Base-by-base conservation (phyloP, 208 protist species). In the Crithidia fasciculata region DNA sequence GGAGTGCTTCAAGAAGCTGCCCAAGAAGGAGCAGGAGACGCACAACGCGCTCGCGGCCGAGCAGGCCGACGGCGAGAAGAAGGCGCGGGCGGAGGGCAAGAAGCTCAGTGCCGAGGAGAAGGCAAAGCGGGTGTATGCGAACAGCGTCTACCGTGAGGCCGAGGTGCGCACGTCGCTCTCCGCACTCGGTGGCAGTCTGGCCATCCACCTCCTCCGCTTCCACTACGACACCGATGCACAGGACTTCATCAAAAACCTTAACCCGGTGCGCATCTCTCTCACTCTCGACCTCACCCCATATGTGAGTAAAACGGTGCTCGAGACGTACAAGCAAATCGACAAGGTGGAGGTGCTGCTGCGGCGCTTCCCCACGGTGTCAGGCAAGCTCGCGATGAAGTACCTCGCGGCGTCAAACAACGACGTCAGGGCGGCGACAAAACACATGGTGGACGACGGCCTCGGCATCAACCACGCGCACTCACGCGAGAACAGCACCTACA, bases 171-270 rank as follows among this genome's bases (percentile, higher is more conserved):
- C 82, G 4, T 81, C 56, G 43, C 83, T 96, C 18, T 86, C 85
- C 10, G 74, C 74, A 7, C 73, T 96, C 8, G 89, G 89, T 47
- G 89, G 83, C 13, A 90, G 83, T 54, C 63, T 96, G 7, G 92
- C 84, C 16, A 52, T 96, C 12, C 89, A 96, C 68, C 70, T 96
- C 16, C 78, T 96, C 43, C 89, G 92, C 56, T 96, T 96, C 74
- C 88, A 94, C 47, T 94, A 82, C 70, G 80, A 93, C 44, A 40
- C 73, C 2, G 64, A 70, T 8, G 61, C 61, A 12, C 75, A 84
- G 44, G 76, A 84, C 61, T 92, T 94, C 58, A 78, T 89, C 15
- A 96, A 96, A 67, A 69, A 88, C 37, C 78, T 81, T 7, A 68
- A 63, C 18, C 80, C 80, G 13, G 89, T 96, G 15, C 44, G 75